A percentile compares a stretch with the other conserved stretches of the same genome.
These are phyloP conservation scores for Globisporangium splendens DNA, from an alignment of 352 stramenopile species.

Conservation along the genomic window DNA sequence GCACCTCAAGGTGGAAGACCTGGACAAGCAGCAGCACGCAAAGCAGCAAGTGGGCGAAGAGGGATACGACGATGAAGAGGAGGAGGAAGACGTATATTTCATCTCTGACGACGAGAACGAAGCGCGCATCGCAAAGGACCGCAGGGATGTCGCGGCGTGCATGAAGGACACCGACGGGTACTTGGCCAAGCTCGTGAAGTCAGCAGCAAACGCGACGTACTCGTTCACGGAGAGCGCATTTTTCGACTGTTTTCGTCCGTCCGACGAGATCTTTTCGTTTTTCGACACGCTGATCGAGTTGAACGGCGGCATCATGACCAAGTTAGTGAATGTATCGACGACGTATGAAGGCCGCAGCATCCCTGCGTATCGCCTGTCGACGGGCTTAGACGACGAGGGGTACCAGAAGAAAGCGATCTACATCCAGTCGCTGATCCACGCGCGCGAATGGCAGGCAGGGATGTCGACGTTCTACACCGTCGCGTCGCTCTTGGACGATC, in stretches of 20 bases:
- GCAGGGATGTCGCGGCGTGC: conserved; percentile 40
- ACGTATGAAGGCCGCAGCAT: conserved; percentile 57
- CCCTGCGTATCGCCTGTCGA: conserved; percentile 62
- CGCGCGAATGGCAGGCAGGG: conserved; percentile 50
- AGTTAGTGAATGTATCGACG: conserved; percentile 41
- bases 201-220: neutral
- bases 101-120: too few species aligned
- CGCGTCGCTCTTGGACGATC: conserved; percentile 36
- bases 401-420: conserved; percentile 43
- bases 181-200: conserved; percentile 22
- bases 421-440: conserved; percentile 63
- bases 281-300: conserved; percentile 41
- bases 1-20: neutral
- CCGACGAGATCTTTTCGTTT: conserved; percentile 60
- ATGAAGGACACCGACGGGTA: conserved; percentile 46
- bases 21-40: neutral
- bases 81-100: too few species aligned
- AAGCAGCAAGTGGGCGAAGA: too few species aligned
- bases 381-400: conserved; percentile 7
- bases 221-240: conserved; percentile 47
- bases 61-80: neutral
- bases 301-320: conserved; percentile 48
- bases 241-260: conserved; percentile 71
- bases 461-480: conserved; percentile 42
- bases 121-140: conserved; percentile 27